A percentile compares a stretch with the other conserved stretches of the same genome.
Conservation (phyloP, 257 asterid species). For the Solanum medicagineum region DNA sequence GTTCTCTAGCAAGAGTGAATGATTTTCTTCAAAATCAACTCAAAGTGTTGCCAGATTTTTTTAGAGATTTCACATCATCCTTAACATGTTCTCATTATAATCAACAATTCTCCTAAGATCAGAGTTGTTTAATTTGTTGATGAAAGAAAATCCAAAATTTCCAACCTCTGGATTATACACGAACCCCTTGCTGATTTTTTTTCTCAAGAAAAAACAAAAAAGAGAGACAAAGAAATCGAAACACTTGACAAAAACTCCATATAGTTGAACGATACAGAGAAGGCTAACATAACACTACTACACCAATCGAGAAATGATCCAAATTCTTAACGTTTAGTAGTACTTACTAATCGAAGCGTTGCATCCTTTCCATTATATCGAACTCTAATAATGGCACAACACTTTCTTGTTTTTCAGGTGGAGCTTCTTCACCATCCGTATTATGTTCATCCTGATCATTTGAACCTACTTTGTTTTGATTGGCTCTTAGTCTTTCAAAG, state of each 20-base stretch:
- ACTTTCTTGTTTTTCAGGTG: background rate
- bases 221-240: background rate
- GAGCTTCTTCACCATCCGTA: slow-evolving; percentile 1
- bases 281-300: background rate
- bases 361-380: background rate
- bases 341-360: background rate
- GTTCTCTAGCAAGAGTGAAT: no score
- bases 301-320: background rate
- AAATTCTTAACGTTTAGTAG: background rate
- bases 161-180: no score
- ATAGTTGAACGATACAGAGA: background rate
- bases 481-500: slow-evolving; percentile 34
- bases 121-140: no score
- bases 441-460: background rate
- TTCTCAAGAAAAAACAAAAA: background rate
- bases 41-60: no score
- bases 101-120: no score
- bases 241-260: background rate
- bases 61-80: no score
- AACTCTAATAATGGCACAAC: background rate
- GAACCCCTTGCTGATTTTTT: background rate
- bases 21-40: no score
- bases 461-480: slow-evolving; percentile 4
- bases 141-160: no score
- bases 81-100: no score